Conservation (phyloP, 129 eudicot species). For the Kitagawia praeruptora region DNA sequence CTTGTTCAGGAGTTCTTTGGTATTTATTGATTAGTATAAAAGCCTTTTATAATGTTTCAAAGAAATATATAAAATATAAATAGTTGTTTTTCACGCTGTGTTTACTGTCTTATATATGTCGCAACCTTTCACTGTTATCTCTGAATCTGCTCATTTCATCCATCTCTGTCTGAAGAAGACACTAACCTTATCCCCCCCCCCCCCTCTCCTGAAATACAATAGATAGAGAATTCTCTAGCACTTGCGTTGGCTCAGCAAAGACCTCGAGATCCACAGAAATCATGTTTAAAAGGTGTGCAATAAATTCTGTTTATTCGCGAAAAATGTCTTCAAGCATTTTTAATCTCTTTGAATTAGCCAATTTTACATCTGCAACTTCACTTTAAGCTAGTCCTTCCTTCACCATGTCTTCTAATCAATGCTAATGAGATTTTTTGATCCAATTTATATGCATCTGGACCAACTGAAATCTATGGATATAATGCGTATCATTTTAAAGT, state of each 20-base stretch:
- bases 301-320: not conserved
- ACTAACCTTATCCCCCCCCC: not conserved
- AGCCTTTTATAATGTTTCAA: no score
- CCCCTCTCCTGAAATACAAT: not conserved
- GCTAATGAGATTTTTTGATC: no score
- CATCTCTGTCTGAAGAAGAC: not conserved
- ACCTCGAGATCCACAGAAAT: slow-evolving; percentile 35
- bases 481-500: no score
- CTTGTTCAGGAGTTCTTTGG: no score
- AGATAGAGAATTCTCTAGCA: slow-evolving; percentile 83
- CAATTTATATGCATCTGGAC: no score
- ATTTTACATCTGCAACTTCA: not conserved
- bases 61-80: no score
- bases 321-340: not conserved
- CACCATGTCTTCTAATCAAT: not conserved
- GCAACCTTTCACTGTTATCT: no score
- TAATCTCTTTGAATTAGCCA: not conserved
- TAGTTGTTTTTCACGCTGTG: no score
- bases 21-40: no score
- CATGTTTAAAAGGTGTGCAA: slow-evolving; percentile 12
- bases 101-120: no score
- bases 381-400: not conserved
- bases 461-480: no score
- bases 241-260: slow-evolving; percentile 69
- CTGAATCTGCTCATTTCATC: not conserved